These are phyloP conservation scores for Candida tropicalis DNA, from an alignment of 1,139 yeast species.

Conservation along the genomic window DNA sequence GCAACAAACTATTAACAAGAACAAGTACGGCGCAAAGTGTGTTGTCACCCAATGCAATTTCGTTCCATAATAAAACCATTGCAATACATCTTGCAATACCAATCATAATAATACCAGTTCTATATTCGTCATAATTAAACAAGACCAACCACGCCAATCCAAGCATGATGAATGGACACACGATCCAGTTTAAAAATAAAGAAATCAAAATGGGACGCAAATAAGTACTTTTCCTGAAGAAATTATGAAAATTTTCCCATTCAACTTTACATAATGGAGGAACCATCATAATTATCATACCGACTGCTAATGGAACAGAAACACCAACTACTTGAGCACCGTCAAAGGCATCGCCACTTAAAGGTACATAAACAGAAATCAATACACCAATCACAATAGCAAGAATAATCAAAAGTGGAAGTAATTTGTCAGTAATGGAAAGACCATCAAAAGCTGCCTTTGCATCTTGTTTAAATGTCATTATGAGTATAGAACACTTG, in stretches of 20 bases:
- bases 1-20: constrained; percentile 53
- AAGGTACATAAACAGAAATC: constrained; percentile 35
- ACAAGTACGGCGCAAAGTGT: constrained; percentile 57
- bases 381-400: constrained; percentile 33
- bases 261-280: constrained; percentile 59
- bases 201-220: constrained; percentile 41
- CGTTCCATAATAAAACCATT: constrained; percentile 66
- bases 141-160: constrained; percentile 58
- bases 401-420: constrained; percentile 31
- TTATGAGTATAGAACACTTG: too few species aligned
- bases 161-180: constrained; percentile 61
- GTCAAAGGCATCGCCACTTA: constrained; percentile 30
- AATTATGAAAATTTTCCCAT: constrained; percentile 40
- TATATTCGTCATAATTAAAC: constrained; percentile 50
- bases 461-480: constrained; percentile 10
- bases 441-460: constrained; percentile 11
- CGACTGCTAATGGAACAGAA: constrained; percentile 52
- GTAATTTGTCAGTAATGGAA: constrained; percentile 27
- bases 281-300: constrained; percentile 59
- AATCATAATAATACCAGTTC: constrained; percentile 59
- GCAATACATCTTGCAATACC: constrained; percentile 67
- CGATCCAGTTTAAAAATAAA: constrained; percentile 54
- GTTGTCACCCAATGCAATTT: constrained; percentile 55
- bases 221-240: constrained; percentile 23
- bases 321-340: constrained; percentile 31